Evolutionary conservation across 371 early-diverging fungal genomes (phyloP), one percentile per base, ranked within the genome.

Genomic region (Apophysomyces sp.): DNA sequence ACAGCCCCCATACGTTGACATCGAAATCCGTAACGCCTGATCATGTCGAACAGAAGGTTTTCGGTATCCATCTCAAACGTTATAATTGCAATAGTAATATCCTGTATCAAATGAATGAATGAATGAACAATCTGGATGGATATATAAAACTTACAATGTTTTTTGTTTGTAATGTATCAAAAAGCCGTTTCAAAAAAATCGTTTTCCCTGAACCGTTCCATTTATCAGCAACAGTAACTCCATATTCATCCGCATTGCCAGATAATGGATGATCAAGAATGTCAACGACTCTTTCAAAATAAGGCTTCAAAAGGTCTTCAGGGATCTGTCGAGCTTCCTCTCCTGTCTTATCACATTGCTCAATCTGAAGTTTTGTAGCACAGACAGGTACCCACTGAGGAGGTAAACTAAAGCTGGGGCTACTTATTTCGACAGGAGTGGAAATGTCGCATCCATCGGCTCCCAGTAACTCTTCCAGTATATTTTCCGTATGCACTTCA

Each of bases 131-230:
- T 8, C 34, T 34, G 8, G 8, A 16, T 9, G 8, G 4, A n/a
- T 1, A 21, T 44, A 21, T 8, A 44, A 0, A 9, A 24, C 49
- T 44, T 44, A 44, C 49, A 9, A 44, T 21, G 6, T 44, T 26
- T 44, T 21, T n/a, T 7, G 37, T 18, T 26, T 32, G 29, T 21
- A 55, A 12, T 1, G 6, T 28, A 3, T 54, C 32, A 7, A 61
- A 28, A 4, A 61, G 26, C n/a, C 31, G 24, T 15, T 55, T 30
- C 8, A 55, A 15, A 24, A 61, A 32, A 0, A 27, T 8, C 11
- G 62, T 61, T 26, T 61, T 61, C 27, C 62, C 62, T n/a, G 62
- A 61, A 4, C 62, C 62, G 18, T 13, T 28, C 62, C 62, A 61
- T 26, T 54, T 55, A 55, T 61, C 55, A 32, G 9, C 29, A 7